These are phyloP conservation scores for Ophiostoma perfectum DNA, from an alignment of 2,329 filamentous ascomycete species.

Conservation along the genomic window DNA sequence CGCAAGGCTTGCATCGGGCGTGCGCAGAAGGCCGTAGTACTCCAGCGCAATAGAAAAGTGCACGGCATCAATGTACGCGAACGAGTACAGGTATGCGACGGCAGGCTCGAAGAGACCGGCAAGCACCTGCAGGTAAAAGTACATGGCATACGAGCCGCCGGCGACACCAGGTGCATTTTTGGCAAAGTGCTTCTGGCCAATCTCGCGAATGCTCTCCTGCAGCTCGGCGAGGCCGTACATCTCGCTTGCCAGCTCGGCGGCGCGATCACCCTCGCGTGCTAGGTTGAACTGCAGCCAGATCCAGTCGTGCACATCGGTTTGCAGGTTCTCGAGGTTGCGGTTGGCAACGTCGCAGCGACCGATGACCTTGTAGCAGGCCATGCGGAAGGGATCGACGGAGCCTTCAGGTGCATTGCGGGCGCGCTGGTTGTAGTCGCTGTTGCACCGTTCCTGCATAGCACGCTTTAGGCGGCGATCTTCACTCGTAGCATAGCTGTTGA, in stretches of 20 bases:
- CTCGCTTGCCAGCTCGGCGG: conserved; percentile 60
- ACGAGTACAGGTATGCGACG: conserved; percentile 82
- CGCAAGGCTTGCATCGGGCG: conserved; percentile 64
- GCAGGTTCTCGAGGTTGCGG: conserved; percentile 57
- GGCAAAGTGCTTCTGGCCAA: conserved; percentile 85
- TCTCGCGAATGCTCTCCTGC: conserved; percentile 75
- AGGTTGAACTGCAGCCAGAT: conserved; percentile 68
- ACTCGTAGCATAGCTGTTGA: conserved; percentile 74
- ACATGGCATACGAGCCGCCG: conserved; percentile 76
- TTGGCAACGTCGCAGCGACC: conserved; percentile 68
- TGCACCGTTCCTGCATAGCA: conserved; percentile 79
- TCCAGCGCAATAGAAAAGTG: conserved; percentile 88
- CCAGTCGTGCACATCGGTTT: conserved; percentile 63
- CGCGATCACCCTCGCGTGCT: conserved; percentile 58
- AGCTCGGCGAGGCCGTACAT: conserved; percentile 63
- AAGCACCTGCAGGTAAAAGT: conserved; percentile 86
- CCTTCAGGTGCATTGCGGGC: conserved; percentile 78
- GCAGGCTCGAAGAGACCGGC: conserved; percentile 93
- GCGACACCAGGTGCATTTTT: conserved; percentile 70
- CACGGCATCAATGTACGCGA: conserved; percentile 87
- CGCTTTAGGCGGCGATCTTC: conserved; percentile 70
- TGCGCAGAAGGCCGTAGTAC: conserved; percentile 83
- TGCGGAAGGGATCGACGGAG: conserved; percentile 86
- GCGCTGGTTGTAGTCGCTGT: conserved; percentile 82
- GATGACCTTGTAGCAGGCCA: conserved; percentile 97